Base-by-base conservation (phyloP, 805 yeast species). In the Candida alai region DNA sequence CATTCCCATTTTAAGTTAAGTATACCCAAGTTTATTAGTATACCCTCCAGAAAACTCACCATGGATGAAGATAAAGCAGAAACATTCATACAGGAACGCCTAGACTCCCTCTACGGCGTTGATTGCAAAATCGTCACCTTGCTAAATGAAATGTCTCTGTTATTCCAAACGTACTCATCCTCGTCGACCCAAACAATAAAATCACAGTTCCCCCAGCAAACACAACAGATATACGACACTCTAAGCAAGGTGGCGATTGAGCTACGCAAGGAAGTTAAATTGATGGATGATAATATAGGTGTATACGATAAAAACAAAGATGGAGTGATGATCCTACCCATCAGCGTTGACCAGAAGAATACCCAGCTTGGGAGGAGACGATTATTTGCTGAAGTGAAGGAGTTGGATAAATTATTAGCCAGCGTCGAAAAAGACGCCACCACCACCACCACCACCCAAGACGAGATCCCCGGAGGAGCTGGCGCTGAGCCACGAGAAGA, bases 281-380 rank as follows among this genome's bases (percentile, higher is more conserved):
- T 72, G 10, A 62, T 83, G 56, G 88, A 84, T 55, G 76, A 73
- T 28, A 71, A 72, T 46, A 70, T 68, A 21, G 78, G 76, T 8
- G 70, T 68, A 5, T 60, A 54, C 40, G 65, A 66, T 23, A 60
- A 64, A 32, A 66, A 68, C 36, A 64, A 67, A 13, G 71, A 70
- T 31, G 51, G 50, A 20, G 49, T 73, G 14, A 73, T 73, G 61
- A 72, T 84, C 24, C 62, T 84, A 18, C 93, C 95, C 1, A 70
- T 83, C 3, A 68, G 72, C 26, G 74, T 84, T 16, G 82, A 80
- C 33, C 79, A 79, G 43, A 80, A 81, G 59, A 85, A 87, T 22
- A 75, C 84, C 4, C 70, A 74, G 60, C 70, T 81, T 19, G 87
- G 88, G 2, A 61, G 63, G 24, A 70, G 63, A 42, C 80, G 82